Conservation (phyloP, 768 basidiomycete genomes). For the Cystofilobasidium macerans region DNA sequence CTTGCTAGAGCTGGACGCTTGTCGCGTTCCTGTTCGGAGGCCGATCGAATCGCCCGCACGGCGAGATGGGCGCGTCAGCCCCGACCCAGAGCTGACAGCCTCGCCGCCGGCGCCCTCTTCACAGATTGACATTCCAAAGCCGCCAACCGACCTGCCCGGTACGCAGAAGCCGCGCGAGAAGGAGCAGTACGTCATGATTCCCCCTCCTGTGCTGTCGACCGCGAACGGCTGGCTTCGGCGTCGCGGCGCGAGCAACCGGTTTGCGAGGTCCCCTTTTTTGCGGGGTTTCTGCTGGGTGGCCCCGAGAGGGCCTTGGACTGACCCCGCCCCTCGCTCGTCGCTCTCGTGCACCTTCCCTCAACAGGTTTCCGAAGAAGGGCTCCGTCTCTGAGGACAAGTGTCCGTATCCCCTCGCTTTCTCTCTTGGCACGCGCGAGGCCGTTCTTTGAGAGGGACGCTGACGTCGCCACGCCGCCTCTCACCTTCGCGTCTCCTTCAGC, state of each 20-base stretch:
- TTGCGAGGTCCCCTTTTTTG: too few species aligned
- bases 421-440: too few species aligned
- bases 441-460: too few species aligned
- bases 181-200: conserved; percentile 7
- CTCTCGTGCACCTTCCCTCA: too few species aligned
- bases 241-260: too few species aligned
- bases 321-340: background rate
- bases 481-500: too few species aligned
- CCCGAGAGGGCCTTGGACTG: background rate
- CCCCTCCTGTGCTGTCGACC: background rate
- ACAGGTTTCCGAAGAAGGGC: conserved; percentile 1
- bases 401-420: background rate
- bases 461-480: too few species aligned
- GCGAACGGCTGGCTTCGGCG: background rate
- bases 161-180: conserved; percentile 19
- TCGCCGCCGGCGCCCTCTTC: background rate
- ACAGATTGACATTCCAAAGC: conserved; percentile 26
- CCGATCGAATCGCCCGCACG: background rate
- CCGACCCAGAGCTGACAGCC: background rate
- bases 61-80: background rate
- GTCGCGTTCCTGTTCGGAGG: background rate
- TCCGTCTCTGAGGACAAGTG: background rate
- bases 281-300: too few species aligned
- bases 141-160: conserved; percentile 19
- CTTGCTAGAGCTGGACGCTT: background rate